phyloP scores from a whole-genome alignment of 1,284 basidiomycete genomes.

The Marasmius oreades region DNA sequence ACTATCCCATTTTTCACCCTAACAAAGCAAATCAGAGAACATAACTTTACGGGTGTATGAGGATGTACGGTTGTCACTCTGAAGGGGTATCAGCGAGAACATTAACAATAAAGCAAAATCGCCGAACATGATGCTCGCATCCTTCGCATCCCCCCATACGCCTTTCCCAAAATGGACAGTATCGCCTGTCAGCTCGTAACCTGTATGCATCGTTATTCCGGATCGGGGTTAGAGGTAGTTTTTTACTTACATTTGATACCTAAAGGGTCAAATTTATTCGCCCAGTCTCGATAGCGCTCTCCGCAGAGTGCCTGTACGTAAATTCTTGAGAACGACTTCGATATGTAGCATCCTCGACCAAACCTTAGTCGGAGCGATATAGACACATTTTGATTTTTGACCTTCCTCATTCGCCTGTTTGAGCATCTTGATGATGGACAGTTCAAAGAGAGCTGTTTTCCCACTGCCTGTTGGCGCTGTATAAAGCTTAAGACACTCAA shows the following conservation, averaged over 20 bases:
- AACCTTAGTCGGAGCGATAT: slow-evolving; percentile 94
- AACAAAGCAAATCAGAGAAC: background rate
- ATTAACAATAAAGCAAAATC: slow-evolving; percentile 7
- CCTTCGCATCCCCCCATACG: slow-evolving; percentile 69
- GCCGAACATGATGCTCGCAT: slow-evolving; percentile 71
- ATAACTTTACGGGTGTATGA: slow-evolving; percentile 6
- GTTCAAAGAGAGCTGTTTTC: slow-evolving; percentile 92
- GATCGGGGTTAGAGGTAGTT: background rate
- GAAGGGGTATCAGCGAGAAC: slow-evolving; percentile 3
- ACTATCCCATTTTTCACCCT: slow-evolving; percentile 96
- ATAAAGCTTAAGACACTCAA: slow-evolving; percentile 6
- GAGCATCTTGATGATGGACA: slow-evolving; percentile 82
- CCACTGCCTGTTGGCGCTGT: slow-evolving; percentile 89
- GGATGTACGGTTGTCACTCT: slow-evolving; percentile 3
- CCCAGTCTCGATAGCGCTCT: slow-evolving; percentile 86
- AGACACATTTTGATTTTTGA: slow-evolving; percentile 70
- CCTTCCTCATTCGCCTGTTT: slow-evolving; percentile 36
- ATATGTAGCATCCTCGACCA: background rate
- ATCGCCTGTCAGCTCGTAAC: slow-evolving; percentile 91
- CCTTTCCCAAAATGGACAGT: slow-evolving; percentile 61
- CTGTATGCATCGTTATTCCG: slow-evolving; percentile 33
- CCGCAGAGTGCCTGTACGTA: slow-evolving; percentile 74
- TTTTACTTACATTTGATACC: slow-evolving; percentile 66
- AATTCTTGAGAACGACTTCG: background rate
- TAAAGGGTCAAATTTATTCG: slow-evolving; percentile 68